phyloP scores from a whole-genome alignment of 176 grass and related monocot species.

The Carex parvula region DNA sequence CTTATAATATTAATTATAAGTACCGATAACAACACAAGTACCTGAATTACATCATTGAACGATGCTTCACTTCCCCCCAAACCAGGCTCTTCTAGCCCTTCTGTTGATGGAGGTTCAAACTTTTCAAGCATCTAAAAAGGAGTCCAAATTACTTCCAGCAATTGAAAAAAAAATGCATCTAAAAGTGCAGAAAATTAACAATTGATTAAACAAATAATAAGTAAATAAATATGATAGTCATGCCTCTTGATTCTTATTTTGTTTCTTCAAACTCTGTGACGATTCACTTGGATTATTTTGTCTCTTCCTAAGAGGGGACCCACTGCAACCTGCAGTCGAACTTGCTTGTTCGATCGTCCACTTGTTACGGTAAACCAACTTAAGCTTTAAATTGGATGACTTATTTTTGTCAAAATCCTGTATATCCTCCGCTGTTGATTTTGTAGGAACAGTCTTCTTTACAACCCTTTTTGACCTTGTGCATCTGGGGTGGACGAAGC shows the following conservation, averaged over 20 bases:
- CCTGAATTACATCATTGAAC: not conserved
- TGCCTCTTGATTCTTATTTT: constrained; percentile 55
- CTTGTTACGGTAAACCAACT: constrained; percentile 22
- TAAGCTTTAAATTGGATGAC: constrained; percentile 37
- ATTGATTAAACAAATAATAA: not conserved
- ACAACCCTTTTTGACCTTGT: constrained; percentile 46
- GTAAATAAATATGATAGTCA: not conserved
- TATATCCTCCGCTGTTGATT: not conserved
- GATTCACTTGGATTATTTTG: constrained; percentile 36
- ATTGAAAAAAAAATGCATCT: not conserved
- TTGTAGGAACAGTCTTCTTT: constrained; percentile 25
- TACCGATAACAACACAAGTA: not conserved
- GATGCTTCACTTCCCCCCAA: constrained; percentile 15
- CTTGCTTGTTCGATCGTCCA: constrained; percentile 42
- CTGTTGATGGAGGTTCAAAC: constrained; percentile 25
- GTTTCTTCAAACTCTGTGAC: constrained; percentile 48
- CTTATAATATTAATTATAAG: not conserved
- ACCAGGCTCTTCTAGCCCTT: constrained; percentile 37
- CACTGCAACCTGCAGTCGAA: constrained; percentile 39
- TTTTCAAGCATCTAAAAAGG: constrained; percentile 25
- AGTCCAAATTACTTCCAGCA: not conserved
- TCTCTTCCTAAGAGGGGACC: constrained; percentile 50
- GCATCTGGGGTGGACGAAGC: constrained; percentile 12
- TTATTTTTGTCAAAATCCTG: not conserved
- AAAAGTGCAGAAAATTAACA: not conserved